These are phyloP conservation scores for Colletotrichum trifolii DNA, from an alignment of 2,329 filamentous ascomycete genomes.

Conservation along the genomic window DNA sequence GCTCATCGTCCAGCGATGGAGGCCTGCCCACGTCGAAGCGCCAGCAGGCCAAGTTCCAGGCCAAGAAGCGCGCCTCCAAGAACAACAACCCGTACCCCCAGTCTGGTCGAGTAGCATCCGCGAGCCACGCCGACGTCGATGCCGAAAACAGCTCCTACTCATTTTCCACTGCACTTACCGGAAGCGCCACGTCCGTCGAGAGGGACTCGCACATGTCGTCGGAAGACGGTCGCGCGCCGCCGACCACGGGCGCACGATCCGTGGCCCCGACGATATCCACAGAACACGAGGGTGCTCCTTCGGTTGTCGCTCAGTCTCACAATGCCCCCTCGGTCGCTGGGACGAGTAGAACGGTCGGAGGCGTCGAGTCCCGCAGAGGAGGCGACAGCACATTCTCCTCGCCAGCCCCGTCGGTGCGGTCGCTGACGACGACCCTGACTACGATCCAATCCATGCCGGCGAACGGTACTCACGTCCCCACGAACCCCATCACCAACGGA, in stretches of 20 bases:
- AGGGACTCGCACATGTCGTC: constrained; percentile 70
- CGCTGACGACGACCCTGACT: constrained; percentile 84
- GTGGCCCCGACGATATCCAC: constrained; percentile 85
- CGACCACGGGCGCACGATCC: constrained; percentile 76
- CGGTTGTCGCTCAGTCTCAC: constrained; percentile 81
- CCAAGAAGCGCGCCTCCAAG: constrained; percentile 70
- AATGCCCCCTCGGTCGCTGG: constrained; percentile 74
- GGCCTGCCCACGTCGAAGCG: constrained; percentile 53
- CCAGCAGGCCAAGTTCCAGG: constrained; percentile 51
- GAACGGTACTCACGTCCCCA: constrained; percentile 43
- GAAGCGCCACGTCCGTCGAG: constrained; percentile 64
- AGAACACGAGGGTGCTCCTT: constrained; percentile 79
- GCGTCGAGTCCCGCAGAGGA: constrained; percentile 75
- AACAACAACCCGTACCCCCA: constrained; percentile 94
- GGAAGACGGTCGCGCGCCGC: constrained; percentile 65
- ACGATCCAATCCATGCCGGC: constrained; percentile 78
- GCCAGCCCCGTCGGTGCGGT: constrained; percentile 82
- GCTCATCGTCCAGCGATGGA: constrained; percentile 67
- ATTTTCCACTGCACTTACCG: constrained; percentile 66
- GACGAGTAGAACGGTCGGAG: constrained; percentile 77
- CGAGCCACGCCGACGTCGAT: constrained; percentile 39
- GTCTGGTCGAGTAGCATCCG: constrained; percentile 69
- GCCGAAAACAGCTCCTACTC: constrained; percentile 59
- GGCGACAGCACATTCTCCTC: constrained; percentile 84
- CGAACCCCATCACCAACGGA: constrained; percentile 48